These are phyloP conservation scores for Aspergillus carbonarius DNA, from an alignment of 2,329 filamentous ascomycete genomes.

Conservation along the genomic window DNA sequence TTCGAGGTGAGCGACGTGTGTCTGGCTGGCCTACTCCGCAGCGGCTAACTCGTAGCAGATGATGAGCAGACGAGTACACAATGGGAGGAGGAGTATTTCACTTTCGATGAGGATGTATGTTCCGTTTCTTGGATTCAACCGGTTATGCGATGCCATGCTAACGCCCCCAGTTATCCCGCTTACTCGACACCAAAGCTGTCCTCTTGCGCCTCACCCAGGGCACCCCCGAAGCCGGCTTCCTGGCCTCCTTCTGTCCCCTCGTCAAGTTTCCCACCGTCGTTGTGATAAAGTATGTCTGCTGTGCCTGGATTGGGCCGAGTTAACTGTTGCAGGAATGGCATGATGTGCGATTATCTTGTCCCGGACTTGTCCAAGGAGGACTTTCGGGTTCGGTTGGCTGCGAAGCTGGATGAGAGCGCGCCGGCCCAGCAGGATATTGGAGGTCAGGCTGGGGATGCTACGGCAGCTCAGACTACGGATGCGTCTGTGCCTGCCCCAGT, in stretches of 20 bases:
- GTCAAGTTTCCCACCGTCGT: conserved; percentile 74
- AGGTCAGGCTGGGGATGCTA: conserved; percentile 1
- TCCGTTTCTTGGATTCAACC: background rate
- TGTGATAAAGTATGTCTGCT: conserved; percentile 64
- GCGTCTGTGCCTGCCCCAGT: background rate
- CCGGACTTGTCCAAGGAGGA: conserved; percentile 64
- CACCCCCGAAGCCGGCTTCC: conserved; percentile 76
- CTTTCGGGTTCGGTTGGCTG: conserved; percentile 59
- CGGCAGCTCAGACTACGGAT: background rate
- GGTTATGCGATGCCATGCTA: no score
- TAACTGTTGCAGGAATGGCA: conserved; percentile 60
- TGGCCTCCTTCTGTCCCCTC: conserved; percentile 81
- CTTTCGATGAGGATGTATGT: conserved; percentile 52
- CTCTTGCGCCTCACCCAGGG: conserved; percentile 68
- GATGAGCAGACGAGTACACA: conserved; percentile 64
- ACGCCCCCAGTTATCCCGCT: conserved; percentile 50
- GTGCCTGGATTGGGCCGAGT: background rate
- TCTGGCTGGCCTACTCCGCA: no score
- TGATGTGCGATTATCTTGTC: conserved; percentile 73
- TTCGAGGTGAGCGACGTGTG: conserved; percentile 70
- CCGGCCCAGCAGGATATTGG: conserved; percentile 3
- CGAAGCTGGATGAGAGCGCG: conserved; percentile 38
- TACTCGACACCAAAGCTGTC: conserved; percentile 64
- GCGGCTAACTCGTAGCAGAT: conserved; percentile 51
- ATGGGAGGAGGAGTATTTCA: conserved; percentile 70